Evolutionary conservation across 345 rosid genomes (phyloP), one percentile per base, ranked within the genome.

Genomic region (Pugionium cornutum): DNA sequence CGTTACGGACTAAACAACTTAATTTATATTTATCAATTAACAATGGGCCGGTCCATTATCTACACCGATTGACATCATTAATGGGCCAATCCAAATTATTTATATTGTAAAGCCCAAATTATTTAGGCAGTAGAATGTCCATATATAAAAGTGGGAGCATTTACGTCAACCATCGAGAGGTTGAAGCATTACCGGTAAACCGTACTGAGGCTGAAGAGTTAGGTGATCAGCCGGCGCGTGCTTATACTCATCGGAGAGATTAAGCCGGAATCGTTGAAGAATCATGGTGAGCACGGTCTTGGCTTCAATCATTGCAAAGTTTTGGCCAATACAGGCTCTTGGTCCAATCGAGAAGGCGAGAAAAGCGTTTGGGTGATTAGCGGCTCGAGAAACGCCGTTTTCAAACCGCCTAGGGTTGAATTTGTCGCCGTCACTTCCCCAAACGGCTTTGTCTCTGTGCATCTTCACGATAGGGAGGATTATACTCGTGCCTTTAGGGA

Each of bases 291-390:
- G 67, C 10, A 76, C 81, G 4, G 74, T 40, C 43, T 80, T 75
- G 1, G 77, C 78, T 66, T 79, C 86, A 27, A 78, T 51, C 70
- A 76, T 70, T 1, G 77, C 80, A 32, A 86, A 76, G 57, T 67
- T 75, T 70, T 83, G 91, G 35, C 92, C 91, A 3, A 86, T 72
- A 48, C 96, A 88, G 65, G 53, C 69, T 75, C 91, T 78, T 1
- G 85, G 88, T 18, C 92, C 91, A 7, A 65, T 4, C 3, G 83
- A 77, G 30, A 86, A 88, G 0, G 81, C 74, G 3, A 83, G 67
- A 33, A 84, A 61, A 25, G 80, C 86, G 72, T 72, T 82, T 3
- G 86, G 86, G 69, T 80, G 79, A 2, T 53, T 72, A 3, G 80
- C 79, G 4, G 94, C 82, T 8, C 66, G 67, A 31, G 78, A 43